Evolutionary conservation across 2,329 filamentous ascomycete species (phyloP).

Genomic region (Clonostachys sp.): DNA sequence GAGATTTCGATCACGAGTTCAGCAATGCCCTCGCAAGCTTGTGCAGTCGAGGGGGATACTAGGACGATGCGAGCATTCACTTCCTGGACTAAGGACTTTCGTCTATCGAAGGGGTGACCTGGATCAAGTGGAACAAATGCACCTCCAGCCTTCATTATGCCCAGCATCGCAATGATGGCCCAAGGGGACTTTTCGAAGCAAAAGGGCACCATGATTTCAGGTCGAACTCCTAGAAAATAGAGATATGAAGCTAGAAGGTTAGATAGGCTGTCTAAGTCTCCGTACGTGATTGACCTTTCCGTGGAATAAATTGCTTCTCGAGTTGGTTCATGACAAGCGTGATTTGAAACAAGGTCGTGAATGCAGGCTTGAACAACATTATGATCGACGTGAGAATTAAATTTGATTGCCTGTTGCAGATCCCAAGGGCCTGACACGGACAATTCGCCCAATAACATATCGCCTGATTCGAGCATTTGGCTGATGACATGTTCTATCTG

Average conservation of each 20-base stretch:
- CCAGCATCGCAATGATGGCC: conserved; percentile 17
- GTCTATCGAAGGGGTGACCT: conserved; percentile 3
- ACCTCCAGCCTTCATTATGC: conserved; percentile 18
- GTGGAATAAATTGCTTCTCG: not conserved
- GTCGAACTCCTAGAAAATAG: conserved; percentile 11
- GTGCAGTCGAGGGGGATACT: not conserved
- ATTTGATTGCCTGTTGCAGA: not conserved
- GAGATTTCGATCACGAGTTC: not conserved
- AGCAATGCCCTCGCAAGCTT: conserved; percentile 12
- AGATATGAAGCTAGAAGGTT: not conserved
- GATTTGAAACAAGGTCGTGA: not conserved
- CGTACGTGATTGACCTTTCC: too few relatives aligned
- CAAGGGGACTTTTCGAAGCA: conserved; percentile 18
- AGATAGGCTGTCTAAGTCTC: not conserved
- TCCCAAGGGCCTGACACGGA: not conserved
- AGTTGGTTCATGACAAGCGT: not conserved
- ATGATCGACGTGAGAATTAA: not conserved
- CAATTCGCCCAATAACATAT: too few relatives aligned
- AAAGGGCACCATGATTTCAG: conserved; percentile 10
- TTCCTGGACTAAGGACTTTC: conserved; percentile 3
- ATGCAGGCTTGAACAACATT: not conserved
- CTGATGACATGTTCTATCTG: conserved; percentile 3
- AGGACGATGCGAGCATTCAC: conserved; percentile 4
- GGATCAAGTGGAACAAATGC: conserved; percentile 19
- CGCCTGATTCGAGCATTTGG: not conserved